Percentiles rank a stretch among this genome's conserved stretches.
Evolutionary conservation across 805 yeast species (phyloP).

Genomic region (Pichia californica): DNA sequence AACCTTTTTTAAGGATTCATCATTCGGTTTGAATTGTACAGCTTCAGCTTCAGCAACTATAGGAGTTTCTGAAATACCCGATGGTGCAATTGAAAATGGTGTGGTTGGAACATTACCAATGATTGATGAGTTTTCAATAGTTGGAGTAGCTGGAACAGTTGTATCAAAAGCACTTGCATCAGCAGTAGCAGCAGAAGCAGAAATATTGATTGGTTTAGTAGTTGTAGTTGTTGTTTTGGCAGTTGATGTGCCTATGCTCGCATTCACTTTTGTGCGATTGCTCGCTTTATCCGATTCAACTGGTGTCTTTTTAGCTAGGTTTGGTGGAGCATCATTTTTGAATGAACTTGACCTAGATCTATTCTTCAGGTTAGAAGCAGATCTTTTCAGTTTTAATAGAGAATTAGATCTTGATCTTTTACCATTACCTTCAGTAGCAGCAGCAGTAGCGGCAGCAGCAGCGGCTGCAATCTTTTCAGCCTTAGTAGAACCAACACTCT

Average conservation of each 20-base stretch:
- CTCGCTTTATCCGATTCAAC: too few relatives aligned
- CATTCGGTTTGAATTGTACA: constrained; percentile 4
- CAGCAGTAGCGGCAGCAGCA: too few relatives aligned
- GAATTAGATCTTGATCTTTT: constrained; percentile 18
- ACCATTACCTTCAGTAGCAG: constrained; percentile 11
- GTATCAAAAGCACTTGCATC: constrained; percentile 6
- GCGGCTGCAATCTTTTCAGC: background rate
- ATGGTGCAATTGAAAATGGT: background rate
- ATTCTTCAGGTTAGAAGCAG: constrained; percentile 5
- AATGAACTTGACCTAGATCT: constrained; percentile 22
- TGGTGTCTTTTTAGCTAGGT: constrained; percentile 6
- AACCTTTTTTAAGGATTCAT: constrained; percentile 5
- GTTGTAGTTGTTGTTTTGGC: constrained; percentile 18
- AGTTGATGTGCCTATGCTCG: background rate
- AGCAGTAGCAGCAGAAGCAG: constrained; percentile 10
- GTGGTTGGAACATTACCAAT: background rate
- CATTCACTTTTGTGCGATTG: constrained; percentile 5
- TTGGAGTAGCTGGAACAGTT: background rate
- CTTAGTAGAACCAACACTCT: too few relatives aligned
- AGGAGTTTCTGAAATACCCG: constrained; percentile 8
- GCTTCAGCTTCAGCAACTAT: constrained; percentile 9
- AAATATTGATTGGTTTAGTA: background rate
- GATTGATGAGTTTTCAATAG: background rate
- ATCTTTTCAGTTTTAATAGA: constrained; percentile 1
- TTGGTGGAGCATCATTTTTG: constrained; percentile 20